Evolutionary conservation across 2,329 filamentous ascomycete genomes (phyloP).

Genomic region (Fusarium lateritium): DNA sequence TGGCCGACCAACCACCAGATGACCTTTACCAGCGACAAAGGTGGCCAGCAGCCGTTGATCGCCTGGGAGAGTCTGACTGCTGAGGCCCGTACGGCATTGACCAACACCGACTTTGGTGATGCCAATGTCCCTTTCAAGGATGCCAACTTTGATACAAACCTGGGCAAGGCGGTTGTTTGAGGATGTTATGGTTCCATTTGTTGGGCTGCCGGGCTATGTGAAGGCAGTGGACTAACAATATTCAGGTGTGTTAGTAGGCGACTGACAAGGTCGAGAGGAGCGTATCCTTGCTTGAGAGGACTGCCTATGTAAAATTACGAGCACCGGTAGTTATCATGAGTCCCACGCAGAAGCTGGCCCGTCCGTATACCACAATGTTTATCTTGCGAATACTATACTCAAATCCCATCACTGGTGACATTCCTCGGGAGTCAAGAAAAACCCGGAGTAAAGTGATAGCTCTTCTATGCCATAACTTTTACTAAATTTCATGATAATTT

Average conservation of each 20-base stretch:
- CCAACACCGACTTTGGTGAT: conserved; percentile 58
- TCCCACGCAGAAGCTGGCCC: neutral
- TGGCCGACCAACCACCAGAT: conserved; percentile 56
- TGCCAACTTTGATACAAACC: conserved; percentile 45
- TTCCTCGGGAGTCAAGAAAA: too few species aligned
- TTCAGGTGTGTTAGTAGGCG: neutral
- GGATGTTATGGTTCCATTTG: neutral
- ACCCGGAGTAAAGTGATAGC: too few species aligned
- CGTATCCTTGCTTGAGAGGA: too few species aligned
- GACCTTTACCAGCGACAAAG: conserved; percentile 54
- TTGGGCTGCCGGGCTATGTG: neutral
- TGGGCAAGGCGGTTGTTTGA: conserved; percentile 40
- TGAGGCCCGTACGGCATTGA: conserved; percentile 56
- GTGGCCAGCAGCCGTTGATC: conserved; percentile 60
- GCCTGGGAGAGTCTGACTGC: conserved; percentile 61
- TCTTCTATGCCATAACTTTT: too few species aligned
- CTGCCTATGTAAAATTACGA: neutral
- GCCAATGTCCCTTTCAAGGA: conserved; percentile 62
- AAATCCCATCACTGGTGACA: neutral
- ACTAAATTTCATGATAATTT: too few species aligned
- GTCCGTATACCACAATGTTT: neutral
- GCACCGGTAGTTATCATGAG: neutral
- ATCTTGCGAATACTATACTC: neutral
- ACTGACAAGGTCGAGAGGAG: too few species aligned
- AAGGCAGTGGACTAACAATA: neutral